Base-by-base conservation (phyloP, 2,329 filamentous ascomycete genomes). In the Akanthomyces dipterigenus region DNA sequence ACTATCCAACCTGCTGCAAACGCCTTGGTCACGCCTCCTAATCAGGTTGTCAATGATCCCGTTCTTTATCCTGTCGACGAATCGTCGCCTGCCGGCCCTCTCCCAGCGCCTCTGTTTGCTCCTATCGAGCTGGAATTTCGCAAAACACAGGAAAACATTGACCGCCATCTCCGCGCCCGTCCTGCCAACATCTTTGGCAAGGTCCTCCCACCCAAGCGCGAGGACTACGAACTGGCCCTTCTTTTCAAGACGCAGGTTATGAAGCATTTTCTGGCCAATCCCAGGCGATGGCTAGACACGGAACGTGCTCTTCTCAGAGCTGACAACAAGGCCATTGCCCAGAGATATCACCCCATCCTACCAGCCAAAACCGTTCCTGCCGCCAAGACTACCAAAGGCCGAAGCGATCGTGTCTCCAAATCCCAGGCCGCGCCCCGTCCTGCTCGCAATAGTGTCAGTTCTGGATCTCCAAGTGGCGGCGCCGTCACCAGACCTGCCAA, bases 1-100 rank as follows among this genome's bases (percentile, higher is more conserved):
- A 64, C 71, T 3, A 71, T 76, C 55, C 72, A 76, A 53, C 69
- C 71, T 34, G 67, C 70, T 49, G 20, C 55, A 31, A 69, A 72
- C 40, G 66, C 67, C 1, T 66, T 71, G 0, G 62, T 65, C 3
- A 72, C 72, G 16, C 67, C 73, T 20, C 65, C 69, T 24, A 62
- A 63, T 45, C 70, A 72, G 46, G 12, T 65, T 3, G 70, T 78
- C 60, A 76, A 78, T 64, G 84, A 87, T 63, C 84, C 84, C 2
- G 84, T 87, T 38, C 73, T 87, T 36, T 87, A 83, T 65, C 83
- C 84, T 11, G 59, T 67, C 42, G 76, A 77, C 42, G 81, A 84
- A 14, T 62, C 70, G 12, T 66, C 43, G 53, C 73, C 69, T 3
- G 66, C 73, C 12, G 77, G 77, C 49, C 73, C 78, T 6, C 70